Evolutionary conservation across 352 stramenopile species (phyloP), one percentile per base, ranked within the genome.

Genomic region (Pythium monospermum): DNA sequence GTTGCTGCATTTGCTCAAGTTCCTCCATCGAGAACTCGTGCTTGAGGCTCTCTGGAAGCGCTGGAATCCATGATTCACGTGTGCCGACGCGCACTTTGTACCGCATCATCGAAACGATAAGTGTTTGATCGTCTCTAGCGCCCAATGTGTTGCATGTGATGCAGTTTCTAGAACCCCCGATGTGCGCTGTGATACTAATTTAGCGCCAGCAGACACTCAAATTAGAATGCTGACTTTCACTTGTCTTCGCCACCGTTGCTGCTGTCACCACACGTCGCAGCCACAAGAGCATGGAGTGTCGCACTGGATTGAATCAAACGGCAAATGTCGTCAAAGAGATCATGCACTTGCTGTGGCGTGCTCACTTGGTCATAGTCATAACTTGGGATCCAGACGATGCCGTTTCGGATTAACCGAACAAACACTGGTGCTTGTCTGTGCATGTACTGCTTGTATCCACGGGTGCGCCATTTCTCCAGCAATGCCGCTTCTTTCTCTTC

Each of bases 391-490:
- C 80, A 91, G 19, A 91, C 68, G 22, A 90, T 39, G 7, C 77
- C 81, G 39, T 77, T 62, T 28, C 74, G 71, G n/a, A 86, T 76
- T 23, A 89, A 49, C 6, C 81, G 76, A 25, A 91, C 57, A 45
- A 87, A 89, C 22, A 87, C 76, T n/a, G 78, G 72, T 2, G 71
- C 52, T n/a, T 59, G 51, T 22, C 78, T 69, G 49, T 91, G 81
- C 47, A 88, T 85, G 40, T 85, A 76, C 66, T 91, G 81, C 36
- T 77, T 71, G 59, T 91, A 91, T 3, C 78, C 76, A 22, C 81
- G 73, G 44, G 57, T 70, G 18, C 69, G 66, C 68, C 76, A 85
- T 22, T 64, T 64, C 26, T 78, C 60, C 6, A 68, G 25, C 5
- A 50, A 19, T 13, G 45, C 25, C 1, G 62, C 21, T 66, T 55